Evolutionary conservation across 441 rosid genomes (phyloP).

Genomic region (Mallotus repandus): DNA sequence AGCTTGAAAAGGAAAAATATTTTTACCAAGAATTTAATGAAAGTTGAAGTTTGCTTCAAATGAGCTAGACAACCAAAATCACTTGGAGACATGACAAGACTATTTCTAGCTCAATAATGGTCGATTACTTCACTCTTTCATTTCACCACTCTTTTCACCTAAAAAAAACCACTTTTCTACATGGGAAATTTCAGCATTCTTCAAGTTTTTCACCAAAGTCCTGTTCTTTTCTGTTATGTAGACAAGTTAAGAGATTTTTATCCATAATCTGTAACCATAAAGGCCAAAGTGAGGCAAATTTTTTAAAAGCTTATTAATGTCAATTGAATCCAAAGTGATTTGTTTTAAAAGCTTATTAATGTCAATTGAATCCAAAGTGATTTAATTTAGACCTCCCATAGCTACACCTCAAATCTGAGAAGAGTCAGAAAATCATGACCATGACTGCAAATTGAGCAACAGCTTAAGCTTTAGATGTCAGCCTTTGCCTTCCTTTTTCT

Average conservation of each 20-base stretch:
- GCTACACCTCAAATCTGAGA: neutral
- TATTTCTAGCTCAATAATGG: constrained; percentile 14
- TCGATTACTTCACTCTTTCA: neutral
- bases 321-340: neutral
- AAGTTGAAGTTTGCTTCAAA: constrained; percentile 18
- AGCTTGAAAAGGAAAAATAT: neutral
- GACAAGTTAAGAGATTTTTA: too few species aligned
- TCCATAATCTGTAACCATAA: too few species aligned
- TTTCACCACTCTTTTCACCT: neutral
- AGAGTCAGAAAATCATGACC: neutral
- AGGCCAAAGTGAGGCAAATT: too few species aligned
- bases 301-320: neutral
- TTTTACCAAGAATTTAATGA: neutral
- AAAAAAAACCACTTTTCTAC: neutral
- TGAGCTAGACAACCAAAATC: constrained; percentile 10
- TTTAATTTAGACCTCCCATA: neutral
- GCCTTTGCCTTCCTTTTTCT: constrained; percentile 10
- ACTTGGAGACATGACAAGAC: constrained; percentile 10
- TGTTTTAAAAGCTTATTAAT: neutral
- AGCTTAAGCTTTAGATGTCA: constrained; percentile 11
- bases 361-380: neutral
- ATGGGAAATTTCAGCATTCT: neutral
- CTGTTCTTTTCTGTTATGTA: too few species aligned
- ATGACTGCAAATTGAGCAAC: neutral
- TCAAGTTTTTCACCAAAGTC: too few species aligned